Percentiles rank a stretch among this genome's conserved stretches.
Evolutionary conservation across 2,329 filamentous ascomycete species (phyloP).

Genomic region (Fonsecaea nubica): DNA sequence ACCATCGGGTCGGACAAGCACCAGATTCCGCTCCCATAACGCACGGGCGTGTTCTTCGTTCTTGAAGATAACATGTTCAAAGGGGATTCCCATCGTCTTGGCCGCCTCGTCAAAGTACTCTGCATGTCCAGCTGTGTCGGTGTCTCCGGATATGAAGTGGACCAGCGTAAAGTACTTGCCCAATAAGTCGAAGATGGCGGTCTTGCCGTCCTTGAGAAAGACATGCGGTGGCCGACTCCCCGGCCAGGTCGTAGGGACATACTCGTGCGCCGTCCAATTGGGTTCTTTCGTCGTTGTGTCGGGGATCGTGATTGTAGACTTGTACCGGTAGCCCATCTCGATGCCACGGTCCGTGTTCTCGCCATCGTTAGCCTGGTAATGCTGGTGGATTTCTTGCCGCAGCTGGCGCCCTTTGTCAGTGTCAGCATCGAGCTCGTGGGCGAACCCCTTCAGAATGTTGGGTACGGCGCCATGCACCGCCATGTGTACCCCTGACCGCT

Average conservation of each 20-base stretch:
- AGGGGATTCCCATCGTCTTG: slow-evolving; percentile 27
- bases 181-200: slow-evolving; percentile 41
- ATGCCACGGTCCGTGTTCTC: slow-evolving; percentile 35
- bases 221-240: slow-evolving; percentile 44
- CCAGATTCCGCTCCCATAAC: slow-evolving; percentile 40
- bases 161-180: slow-evolving; percentile 18
- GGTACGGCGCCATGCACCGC: slow-evolving; percentile 17
- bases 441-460: background rate
- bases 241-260: slow-evolving; percentile 43
- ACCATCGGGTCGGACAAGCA: slow-evolving; percentile 41
- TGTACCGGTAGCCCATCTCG: slow-evolving; percentile 39
- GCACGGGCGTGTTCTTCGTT: slow-evolving; percentile 35
- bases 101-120: slow-evolving; percentile 16
- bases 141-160: slow-evolving; percentile 28
- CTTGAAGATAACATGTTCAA: slow-evolving; percentile 25
- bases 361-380: slow-evolving; percentile 18
- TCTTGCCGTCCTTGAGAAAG: slow-evolving; percentile 40
- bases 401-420: slow-evolving; percentile 16
- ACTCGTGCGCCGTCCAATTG: slow-evolving; percentile 32
- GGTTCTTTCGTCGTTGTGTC: slow-evolving; percentile 26
- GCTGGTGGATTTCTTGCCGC: slow-evolving; percentile 6
- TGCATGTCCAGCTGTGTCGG: background rate
- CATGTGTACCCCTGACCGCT: slow-evolving; percentile 35
- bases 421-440: slow-evolving; percentile 2
- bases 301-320: slow-evolving; percentile 28